A percentile compares a stretch with the other conserved stretches of the same genome.
phyloP scores from a whole-genome alignment of 768 basidiomycete species.

The Calocera cornea region DNA sequence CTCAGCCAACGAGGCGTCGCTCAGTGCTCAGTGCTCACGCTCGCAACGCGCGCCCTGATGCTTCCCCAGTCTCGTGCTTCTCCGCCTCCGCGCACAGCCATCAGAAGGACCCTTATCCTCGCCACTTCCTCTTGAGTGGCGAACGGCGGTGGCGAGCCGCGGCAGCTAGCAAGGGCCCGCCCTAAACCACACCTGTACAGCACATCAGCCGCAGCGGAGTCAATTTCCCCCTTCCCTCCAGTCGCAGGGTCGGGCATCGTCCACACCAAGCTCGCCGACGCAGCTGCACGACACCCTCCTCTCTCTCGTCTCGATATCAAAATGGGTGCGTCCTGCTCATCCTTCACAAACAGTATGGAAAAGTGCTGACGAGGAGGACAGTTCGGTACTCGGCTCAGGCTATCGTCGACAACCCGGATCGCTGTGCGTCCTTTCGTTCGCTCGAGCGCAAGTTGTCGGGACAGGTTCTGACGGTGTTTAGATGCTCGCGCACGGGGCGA shows the following conservation, averaged over 20 bases:
- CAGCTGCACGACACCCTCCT: not conserved
- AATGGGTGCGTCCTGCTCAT: not conserved
- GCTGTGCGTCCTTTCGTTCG: constrained; percentile 64
- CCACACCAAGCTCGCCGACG: not conserved
- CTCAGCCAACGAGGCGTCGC: no score
- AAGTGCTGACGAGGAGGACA: constrained; percentile 18
- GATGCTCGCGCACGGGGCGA: constrained; percentile 88
- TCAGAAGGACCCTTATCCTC: no score
- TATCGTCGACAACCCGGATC: constrained; percentile 85
- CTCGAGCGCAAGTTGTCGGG: no score
- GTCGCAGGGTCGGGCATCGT: not conserved
- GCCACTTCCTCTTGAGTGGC: no score
- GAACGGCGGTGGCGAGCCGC: no score
- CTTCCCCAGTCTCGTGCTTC: no score
- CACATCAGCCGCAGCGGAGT: not conserved
- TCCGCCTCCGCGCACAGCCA: no score
- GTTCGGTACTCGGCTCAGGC: constrained; percentile 90
- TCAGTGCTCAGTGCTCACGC: no score
- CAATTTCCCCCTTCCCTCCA: not conserved
- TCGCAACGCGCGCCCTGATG: no score
- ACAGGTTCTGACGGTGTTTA: constrained; percentile 24
- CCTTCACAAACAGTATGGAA: not conserved
- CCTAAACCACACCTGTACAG: not conserved
- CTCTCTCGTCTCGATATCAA: not conserved
- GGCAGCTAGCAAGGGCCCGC: no score